Conservation (phyloP, 2,329 filamentous ascomycete species). For the Alternaria infectoria region DNA sequence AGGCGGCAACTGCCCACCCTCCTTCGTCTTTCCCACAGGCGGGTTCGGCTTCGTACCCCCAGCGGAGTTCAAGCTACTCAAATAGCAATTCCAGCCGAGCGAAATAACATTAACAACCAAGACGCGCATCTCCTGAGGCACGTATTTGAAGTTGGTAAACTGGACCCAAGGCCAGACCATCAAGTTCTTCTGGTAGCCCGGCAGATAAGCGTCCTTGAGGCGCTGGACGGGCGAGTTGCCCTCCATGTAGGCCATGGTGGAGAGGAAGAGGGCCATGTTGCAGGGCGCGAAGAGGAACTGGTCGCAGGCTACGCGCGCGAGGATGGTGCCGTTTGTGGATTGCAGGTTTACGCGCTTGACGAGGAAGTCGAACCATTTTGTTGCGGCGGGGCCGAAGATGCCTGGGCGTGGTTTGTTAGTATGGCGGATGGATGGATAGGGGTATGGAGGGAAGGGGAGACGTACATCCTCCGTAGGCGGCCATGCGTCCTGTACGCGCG, state of each 20-base stretch:
- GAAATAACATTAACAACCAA: slow-evolving; percentile 85
- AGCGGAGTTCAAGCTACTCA: slow-evolving; percentile 47
- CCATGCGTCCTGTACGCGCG: slow-evolving; percentile 77
- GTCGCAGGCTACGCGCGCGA: slow-evolving; percentile 77
- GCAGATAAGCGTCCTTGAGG: slow-evolving; percentile 71
- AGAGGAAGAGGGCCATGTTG: slow-evolving; percentile 80
- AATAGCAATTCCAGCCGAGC: slow-evolving; percentile 57
- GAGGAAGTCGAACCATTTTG: slow-evolving; percentile 85
- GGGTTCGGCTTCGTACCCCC: slow-evolving; percentile 25
- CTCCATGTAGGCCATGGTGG: slow-evolving; percentile 83
- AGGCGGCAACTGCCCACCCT: slow-evolving; percentile 35
- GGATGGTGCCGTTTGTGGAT: slow-evolving; percentile 70
- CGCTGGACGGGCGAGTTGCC: slow-evolving; percentile 70
- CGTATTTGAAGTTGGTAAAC: slow-evolving; percentile 83
- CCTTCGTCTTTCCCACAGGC: slow-evolving; percentile 23
- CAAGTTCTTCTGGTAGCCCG: slow-evolving; percentile 82
- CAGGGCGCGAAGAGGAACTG: slow-evolving; percentile 84
- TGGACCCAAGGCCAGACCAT: slow-evolving; percentile 88
- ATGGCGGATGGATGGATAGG: neutral
- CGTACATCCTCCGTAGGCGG: slow-evolving; percentile 76
- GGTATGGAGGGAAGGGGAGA: slow-evolving; percentile 18
- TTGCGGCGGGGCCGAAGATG: slow-evolving; percentile 86
- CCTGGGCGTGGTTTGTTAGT: slow-evolving; percentile 51
- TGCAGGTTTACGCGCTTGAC: slow-evolving; percentile 70
- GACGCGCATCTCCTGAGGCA: slow-evolving; percentile 82